These are phyloP conservation scores for Hylodesmum podocarpum DNA, from an alignment of 306 rosid genomes.

Conservation along the genomic window DNA sequence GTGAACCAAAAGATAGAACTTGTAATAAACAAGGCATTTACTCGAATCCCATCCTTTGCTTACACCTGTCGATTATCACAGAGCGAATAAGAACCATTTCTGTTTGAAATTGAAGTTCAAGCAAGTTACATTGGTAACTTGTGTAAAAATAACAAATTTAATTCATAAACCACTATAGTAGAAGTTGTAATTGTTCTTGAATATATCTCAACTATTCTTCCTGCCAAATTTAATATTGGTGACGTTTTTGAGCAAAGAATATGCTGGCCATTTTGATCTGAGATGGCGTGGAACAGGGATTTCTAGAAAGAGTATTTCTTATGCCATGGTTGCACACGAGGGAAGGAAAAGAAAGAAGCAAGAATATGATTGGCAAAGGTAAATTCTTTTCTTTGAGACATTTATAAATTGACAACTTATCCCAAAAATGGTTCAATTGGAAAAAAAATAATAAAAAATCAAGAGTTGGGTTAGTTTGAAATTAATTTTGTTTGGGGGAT, in stretches of 20 bases:
- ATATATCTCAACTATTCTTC: neutral
- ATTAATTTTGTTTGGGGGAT: no score
- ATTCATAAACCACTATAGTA: neutral
- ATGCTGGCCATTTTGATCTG: neutral
- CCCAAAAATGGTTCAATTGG: no score
- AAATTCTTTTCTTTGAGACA: no score
- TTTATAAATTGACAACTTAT: no score
- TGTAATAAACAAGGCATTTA: neutral
- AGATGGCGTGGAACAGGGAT: neutral
- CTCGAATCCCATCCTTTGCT: slow-evolving; percentile 33
- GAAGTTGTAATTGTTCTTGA: neutral
- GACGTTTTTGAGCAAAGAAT: neutral
- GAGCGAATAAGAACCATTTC: neutral
- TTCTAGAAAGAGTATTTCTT: neutral
- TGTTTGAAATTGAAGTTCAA: neutral
- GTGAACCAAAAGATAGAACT: neutral
- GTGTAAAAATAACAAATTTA: neutral
- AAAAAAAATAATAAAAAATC: no score
- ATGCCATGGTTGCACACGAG: neutral
- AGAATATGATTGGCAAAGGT: neutral
- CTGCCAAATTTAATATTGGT: neutral
- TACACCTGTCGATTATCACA: neutral
- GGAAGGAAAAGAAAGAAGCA: neutral
- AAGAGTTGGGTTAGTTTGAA: no score
- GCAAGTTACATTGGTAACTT: neutral